phyloP scores from a whole-genome alignment of 768 basidiomycete species.

The Lentinula raphanica region DNA sequence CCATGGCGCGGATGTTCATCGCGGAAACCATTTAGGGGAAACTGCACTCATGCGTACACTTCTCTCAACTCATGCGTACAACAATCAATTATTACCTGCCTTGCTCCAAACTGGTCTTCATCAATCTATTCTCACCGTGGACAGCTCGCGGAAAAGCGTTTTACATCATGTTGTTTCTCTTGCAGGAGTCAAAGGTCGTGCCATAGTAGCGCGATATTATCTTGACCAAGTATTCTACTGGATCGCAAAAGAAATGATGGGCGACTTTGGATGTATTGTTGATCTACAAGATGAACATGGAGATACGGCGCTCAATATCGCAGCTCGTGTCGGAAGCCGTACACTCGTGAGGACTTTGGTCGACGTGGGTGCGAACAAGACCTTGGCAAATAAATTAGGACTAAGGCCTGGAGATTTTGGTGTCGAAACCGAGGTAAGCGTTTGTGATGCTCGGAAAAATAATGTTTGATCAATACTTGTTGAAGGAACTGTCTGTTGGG shows the following conservation, averaged over 20 bases:
- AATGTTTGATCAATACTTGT: background rate
- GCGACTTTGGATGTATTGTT: constrained; percentile 73
- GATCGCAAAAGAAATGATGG: constrained; percentile 73
- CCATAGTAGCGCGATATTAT: constrained; percentile 81
- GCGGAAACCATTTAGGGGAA: constrained; percentile 92
- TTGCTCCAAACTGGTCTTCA: constrained; percentile 58
- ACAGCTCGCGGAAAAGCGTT: constrained; percentile 79
- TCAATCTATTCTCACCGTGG: constrained; percentile 79
- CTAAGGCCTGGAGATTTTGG: constrained; percentile 93
- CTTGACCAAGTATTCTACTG: constrained; percentile 84
- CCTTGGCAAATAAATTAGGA: constrained; percentile 87
- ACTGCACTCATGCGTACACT: constrained; percentile 91
- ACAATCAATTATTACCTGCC: constrained; percentile 65
- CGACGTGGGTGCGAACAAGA: constrained; percentile 89
- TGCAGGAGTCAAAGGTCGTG: constrained; percentile 88
- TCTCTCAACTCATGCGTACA: constrained; percentile 81
- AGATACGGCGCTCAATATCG: constrained; percentile 93
- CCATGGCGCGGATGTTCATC: constrained; percentile 79
- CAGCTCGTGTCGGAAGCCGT: constrained; percentile 88
- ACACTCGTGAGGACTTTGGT: constrained; percentile 80
- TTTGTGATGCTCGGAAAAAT: background rate
- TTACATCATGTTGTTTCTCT: constrained; percentile 89
- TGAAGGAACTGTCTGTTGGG: constrained; percentile 64
- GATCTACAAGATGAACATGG: constrained; percentile 94
- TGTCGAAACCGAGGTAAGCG: constrained; percentile 78